Base-by-base conservation (phyloP, 805 yeast genomes). In the Suhomyces xylopsoci region DNA sequence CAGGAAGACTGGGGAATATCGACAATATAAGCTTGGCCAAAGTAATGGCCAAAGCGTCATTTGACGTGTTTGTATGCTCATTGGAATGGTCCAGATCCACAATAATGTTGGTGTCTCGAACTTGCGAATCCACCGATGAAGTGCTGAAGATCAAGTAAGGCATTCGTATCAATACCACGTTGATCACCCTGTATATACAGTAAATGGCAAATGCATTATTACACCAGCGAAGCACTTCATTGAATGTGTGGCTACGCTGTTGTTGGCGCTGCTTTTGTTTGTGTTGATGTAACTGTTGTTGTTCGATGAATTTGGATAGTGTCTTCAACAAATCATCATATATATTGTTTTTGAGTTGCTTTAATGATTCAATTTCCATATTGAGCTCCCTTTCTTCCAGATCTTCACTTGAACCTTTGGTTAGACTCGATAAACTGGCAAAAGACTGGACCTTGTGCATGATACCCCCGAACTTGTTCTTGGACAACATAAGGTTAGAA, bases 31-130 rank as follows among this genome's bases (percentile, higher is more conserved):
- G 14, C 49, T 73, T 76, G 9, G 82, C 76, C 25, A 81, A 56
- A 1, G 83, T 78, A 19, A 73, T 74, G 1, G 84, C 81, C 28
- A 81, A 62, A 2, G 83, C 81, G 61, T 78, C 82, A 28, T 68
- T 65, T 10, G 73, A 56, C 2, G 55, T 52, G 7, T 55, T 44
- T 12, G 32, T 44, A 8, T 52, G 58, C 15, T 55, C 50, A 24
- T 42, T 51, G 10, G 48, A 20, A 28, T 17, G 20, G 4, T 41
- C 47, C 24, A 32, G 45, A 6, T 50, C 52, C 7, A 26, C 41
- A 8, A 54, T 43, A 14, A 54, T 30, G 25, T 45, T 52, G 45
- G 57, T 46, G 10, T 51, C 55, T 20, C 51, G 15, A 9, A 30
- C 43, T 22, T 56, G 56, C n/a, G 20, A 22, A 7, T 47, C 47